Conservation (phyloP, 805 yeast species). For the Pichia scutulata region DNA sequence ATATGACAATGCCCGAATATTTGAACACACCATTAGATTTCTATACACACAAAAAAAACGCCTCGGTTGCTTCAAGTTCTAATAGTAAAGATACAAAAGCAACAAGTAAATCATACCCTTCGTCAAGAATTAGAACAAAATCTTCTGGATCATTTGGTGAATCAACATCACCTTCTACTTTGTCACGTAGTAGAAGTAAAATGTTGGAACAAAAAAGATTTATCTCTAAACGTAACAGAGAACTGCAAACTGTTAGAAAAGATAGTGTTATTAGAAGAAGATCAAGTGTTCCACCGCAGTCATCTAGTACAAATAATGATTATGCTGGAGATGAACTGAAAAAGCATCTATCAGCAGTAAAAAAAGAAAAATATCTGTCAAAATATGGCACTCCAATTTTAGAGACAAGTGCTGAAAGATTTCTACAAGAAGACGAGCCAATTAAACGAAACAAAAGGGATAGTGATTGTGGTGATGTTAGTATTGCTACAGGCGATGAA, state of each 20-base stretch:
- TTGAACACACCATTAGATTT: constrained; percentile 11
- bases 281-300: neutral
- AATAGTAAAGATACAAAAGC: constrained; percentile 1
- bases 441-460: constrained; percentile 7
- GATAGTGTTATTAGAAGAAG: constrained; percentile 2
- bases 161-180: constrained; percentile 6
- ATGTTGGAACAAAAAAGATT: neutral
- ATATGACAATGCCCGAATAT: constrained; percentile 11
- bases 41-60: constrained; percentile 8
- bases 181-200: neutral
- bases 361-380: neutral
- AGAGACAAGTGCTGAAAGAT: neutral
- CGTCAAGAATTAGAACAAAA: neutral
- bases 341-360: neutral
- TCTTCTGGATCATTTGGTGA: constrained; percentile 1
- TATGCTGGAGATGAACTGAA: neutral
- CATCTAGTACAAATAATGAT: neutral
- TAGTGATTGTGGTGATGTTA: constrained; percentile 21
- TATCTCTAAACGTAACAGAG: neutral
- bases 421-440: neutral
- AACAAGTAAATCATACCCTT: neutral
- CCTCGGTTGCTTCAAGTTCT: neutral
- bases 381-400: constrained; percentile 6
- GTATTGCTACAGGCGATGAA: constrained; percentile 24
- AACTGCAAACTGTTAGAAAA: constrained; percentile 5